Conservation (phyloP, 768 basidiomycete species). For the Atractiella rhizophila region DNA sequence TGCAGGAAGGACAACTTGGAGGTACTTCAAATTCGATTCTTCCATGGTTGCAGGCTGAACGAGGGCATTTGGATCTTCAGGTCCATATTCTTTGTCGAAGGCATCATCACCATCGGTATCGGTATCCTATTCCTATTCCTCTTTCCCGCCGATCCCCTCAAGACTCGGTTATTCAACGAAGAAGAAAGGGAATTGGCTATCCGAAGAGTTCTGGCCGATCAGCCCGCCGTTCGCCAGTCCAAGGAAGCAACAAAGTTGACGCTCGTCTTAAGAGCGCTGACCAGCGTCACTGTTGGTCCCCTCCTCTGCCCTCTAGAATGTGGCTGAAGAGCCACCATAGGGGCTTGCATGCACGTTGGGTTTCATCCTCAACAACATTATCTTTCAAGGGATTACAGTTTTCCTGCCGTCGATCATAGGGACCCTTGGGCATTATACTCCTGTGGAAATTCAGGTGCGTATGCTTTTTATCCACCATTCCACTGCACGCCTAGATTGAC, state of each 20-base stretch:
- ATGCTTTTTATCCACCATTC: no score
- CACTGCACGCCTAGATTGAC: no score
- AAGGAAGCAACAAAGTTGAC: conserved; percentile 4
- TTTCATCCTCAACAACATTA: conserved; percentile 8
- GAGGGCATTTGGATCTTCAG: background rate
- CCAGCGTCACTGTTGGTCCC: no score
- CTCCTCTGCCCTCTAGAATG: no score
- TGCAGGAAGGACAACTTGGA: background rate
- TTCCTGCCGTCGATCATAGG: conserved; percentile 4
- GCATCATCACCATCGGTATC: conserved; percentile 5
- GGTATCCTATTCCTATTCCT: background rate
- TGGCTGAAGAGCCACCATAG: background rate
- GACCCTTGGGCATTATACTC: background rate
- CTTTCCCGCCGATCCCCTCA: background rate
- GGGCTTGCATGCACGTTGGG: conserved; percentile 3
- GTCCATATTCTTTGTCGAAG: background rate
- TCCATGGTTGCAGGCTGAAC: no score
- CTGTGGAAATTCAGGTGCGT: conserved; percentile 1
- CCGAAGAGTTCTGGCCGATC: conserved; percentile 4
- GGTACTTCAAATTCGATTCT: background rate
- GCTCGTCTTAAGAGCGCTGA: conserved; percentile 1
- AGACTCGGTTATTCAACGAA: conserved; percentile 5
- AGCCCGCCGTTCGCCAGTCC: conserved; percentile 4
- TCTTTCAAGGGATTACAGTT: conserved; percentile 5
- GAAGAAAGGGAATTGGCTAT: conserved; percentile 1